Base-by-base conservation (phyloP, 2,329 filamentous ascomycete species). In the Mariannaea sp. region DNA sequence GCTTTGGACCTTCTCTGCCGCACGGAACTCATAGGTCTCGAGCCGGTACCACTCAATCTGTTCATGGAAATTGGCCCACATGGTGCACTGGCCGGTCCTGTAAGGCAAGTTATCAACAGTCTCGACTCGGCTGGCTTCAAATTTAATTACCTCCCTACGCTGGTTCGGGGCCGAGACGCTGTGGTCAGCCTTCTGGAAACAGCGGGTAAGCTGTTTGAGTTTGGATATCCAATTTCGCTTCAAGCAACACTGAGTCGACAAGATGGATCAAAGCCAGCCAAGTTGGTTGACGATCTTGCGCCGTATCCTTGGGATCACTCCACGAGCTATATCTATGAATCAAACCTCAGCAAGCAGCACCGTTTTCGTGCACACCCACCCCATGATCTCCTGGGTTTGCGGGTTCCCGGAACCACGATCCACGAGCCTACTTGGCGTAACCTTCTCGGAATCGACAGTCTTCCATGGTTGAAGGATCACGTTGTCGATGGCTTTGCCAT, bases 381-480 rank as follows among this genome's bases (percentile, higher is more conserved):
- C 0, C 73, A 78, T 47, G 74, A 78, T 38, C 64, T 80, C 0
- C 44, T 69, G 0, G 66, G 66, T 12, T 20, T 41, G 0, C 27
- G 55, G 3, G 43, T 54, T 0, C 29, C 47, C 1, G 66, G 63
- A 27, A 58, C 47, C 12, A 58, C 51, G 0, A 35, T 36, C 1
- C 30, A 55, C 1, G 58, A 61, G 7, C 59, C 64, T 2, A 16
- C 29, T 8, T 69, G 59, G 59, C 54, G 62, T 0, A 63, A 68
- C n/a, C 4, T 65, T 2, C 48, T 68, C 6, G 54, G 53, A 7
- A 7, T 67, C 1, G 54, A 61, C 9, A 45, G 60, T 22, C 41
- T 46, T 5, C 70, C 80, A 13, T 79, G 78, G 46, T 65, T 76
- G 2, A 67, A 74, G 16, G 74, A 78, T 51, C 77, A 79, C 65